A percentile compares a stretch with the other conserved stretches of the same genome.
These are phyloP conservation scores for Epichloe gansuensis DNA, from an alignment of 2,329 filamentous ascomycete species.

Conservation along the genomic window DNA sequence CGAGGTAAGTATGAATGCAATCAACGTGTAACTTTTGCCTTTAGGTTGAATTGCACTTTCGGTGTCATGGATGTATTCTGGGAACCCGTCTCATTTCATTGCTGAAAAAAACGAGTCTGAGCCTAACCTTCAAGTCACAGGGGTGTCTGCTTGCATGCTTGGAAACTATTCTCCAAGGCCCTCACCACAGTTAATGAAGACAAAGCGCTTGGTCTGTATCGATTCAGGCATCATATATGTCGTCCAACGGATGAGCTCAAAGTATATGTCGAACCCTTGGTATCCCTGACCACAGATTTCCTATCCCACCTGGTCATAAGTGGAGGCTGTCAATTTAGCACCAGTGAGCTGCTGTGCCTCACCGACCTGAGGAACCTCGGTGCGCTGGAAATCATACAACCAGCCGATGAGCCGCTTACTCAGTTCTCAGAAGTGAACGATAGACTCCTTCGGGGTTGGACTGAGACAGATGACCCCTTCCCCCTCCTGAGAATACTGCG, in stretches of 20 bases:
- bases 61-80: not conserved
- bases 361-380: slow-evolving; percentile 32
- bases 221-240: slow-evolving; percentile 27
- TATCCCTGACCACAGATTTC: slow-evolving; percentile 24
- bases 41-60: not conserved
- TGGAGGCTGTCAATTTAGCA: slow-evolving; percentile 21
- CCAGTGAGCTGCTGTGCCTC: slow-evolving; percentile 28
- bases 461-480: slow-evolving; percentile 27
- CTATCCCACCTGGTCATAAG: slow-evolving; percentile 29
- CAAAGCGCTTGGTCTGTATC: slow-evolving; percentile 24
- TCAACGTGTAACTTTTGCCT: not conserved
- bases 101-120: not conserved
- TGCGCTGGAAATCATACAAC: slow-evolving; percentile 33
- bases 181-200: slow-evolving; percentile 21
- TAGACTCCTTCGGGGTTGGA: slow-evolving; percentile 33
- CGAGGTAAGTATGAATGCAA: slow-evolving; percentile 20
- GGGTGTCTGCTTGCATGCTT: slow-evolving; percentile 26
- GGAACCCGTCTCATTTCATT: not conserved
- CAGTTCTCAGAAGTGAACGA: slow-evolving; percentile 29
- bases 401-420: slow-evolving; percentile 15
- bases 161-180: slow-evolving; percentile 26
- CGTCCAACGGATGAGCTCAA: slow-evolving; percentile 20
- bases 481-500: slow-evolving; percentile 33
- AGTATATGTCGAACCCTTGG: slow-evolving; percentile 25
- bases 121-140: not conserved